phyloP scores from a whole-genome alignment of 2,329 filamentous ascomycete genomes.

The Diplocarpon mali region DNA sequence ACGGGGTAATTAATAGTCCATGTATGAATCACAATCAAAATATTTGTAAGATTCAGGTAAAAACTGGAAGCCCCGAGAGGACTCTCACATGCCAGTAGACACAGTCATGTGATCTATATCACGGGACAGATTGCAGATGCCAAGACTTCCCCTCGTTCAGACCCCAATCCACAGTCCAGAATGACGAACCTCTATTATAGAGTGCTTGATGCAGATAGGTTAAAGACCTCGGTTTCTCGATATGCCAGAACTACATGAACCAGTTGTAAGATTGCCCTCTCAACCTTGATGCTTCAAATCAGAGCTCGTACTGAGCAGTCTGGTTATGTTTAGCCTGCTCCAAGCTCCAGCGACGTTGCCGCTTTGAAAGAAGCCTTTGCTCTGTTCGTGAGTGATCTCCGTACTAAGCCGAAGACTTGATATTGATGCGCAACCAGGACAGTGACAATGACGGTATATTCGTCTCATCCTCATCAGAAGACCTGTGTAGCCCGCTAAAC shows the following conservation, averaged over 20 bases:
- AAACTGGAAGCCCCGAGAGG: too few species aligned
- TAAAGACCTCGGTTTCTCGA: background rate
- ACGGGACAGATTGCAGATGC: background rate
- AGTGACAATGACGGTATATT: slow-evolving; percentile 7
- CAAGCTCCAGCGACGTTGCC: slow-evolving; percentile 3
- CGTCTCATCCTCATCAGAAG: background rate
- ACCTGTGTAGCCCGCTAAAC: background rate
- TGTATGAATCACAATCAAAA: too few species aligned
- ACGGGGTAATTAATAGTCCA: too few species aligned
- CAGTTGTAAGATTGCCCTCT: background rate
- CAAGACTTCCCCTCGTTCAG: slow-evolving; percentile 3
- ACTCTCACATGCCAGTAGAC: too few species aligned
- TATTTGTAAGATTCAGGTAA: too few species aligned
- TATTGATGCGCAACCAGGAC: background rate
- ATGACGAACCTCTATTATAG: background rate
- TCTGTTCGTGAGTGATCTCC: slow-evolving; percentile 9
- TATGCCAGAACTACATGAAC: slow-evolving; percentile 2
- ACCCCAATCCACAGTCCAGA: background rate
- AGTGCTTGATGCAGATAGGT: background rate
- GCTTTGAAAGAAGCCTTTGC: slow-evolving; percentile 13
- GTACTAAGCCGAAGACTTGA: background rate
- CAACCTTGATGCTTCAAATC: background rate
- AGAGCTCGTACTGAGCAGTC: background rate
- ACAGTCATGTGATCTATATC: too few species aligned
- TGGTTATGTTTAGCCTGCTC: background rate